Conservation (phyloP, 306 rosid genomes). For the Cicer chorassanicum region DNA sequence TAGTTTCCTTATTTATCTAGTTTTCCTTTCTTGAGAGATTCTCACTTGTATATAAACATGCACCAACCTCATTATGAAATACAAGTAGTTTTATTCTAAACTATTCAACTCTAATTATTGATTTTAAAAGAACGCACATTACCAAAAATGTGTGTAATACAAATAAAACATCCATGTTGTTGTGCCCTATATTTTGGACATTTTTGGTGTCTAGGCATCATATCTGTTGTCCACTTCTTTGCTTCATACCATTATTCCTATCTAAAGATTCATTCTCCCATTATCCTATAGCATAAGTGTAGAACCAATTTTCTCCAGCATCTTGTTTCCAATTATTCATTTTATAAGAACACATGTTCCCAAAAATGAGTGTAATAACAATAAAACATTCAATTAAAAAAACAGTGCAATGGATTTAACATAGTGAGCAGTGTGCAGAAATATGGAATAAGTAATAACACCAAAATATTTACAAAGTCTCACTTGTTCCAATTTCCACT, state of each 20-base stretch:
- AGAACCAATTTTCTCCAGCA: slow-evolving; percentile 25
- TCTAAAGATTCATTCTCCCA: slow-evolving; percentile 24
- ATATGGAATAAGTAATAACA: slow-evolving; percentile 25
- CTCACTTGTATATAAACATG: no score
- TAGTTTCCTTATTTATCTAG: no score
- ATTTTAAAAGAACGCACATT: no score
- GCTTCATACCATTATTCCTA: slow-evolving; percentile 29
- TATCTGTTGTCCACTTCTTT: not conserved
- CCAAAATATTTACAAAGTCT: slow-evolving; percentile 40
- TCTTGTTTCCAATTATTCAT: slow-evolving; percentile 22
- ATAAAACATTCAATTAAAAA: not conserved
- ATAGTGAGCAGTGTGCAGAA: slow-evolving; percentile 20
- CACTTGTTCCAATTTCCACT: slow-evolving; percentile 97
- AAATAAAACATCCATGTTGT: no score
- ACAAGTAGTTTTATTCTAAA: no score
- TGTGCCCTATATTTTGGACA: no score
- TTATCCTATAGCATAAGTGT: not conserved
- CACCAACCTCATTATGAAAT: no score
- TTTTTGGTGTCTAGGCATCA: not conserved
- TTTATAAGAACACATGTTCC: slow-evolving; percentile 2
- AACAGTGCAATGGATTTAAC: not conserved
- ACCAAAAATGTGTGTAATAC: no score
- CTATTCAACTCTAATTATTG: no score
- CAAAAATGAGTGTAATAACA: not conserved
- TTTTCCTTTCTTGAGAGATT: no score